These are phyloP conservation scores for Ceratocystiopsis sp. DNA, from an alignment of 2,329 filamentous ascomycete genomes.

Conservation along the genomic window DNA sequence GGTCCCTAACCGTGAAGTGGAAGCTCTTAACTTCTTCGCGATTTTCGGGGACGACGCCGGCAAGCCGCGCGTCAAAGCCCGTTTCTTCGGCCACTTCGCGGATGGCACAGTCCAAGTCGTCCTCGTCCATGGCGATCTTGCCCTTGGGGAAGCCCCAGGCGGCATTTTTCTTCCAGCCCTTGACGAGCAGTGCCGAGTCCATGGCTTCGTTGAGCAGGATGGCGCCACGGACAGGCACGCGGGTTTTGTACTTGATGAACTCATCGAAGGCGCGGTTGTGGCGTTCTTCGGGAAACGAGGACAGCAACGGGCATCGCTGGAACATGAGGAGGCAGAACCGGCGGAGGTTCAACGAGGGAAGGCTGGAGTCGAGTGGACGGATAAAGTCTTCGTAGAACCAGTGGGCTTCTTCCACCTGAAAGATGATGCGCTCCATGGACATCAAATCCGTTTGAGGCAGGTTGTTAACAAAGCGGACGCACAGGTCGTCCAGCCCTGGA, in stretches of 20 bases:
- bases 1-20: conserved; percentile 76
- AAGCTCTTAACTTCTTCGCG: conserved; percentile 65
- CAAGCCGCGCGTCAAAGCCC: conserved; percentile 62
- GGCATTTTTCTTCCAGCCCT: conserved; percentile 93
- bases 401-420: conserved; percentile 97
- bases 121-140: conserved; percentile 96
- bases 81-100: conserved; percentile 95
- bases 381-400: conserved; percentile 99
- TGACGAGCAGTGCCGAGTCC: conserved; percentile 85
- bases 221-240: conserved; percentile 83
- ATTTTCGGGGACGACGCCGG: conserved; percentile 53
- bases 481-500: conserved; percentile 87
- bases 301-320: conserved; percentile 79
- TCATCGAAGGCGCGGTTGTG: conserved; percentile 75
- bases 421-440: conserved; percentile 86
- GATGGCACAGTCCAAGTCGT: conserved; percentile 82
- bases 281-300: conserved; percentile 59
- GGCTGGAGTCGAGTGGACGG: conserved; percentile 65
- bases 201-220: conserved; percentile 88
- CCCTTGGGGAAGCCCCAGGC: conserved; percentile 95
- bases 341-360: conserved; percentile 73
- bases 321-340: conserved; percentile 84
- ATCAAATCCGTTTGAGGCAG: conserved; percentile 80
- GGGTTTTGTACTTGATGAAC: conserved; percentile 86
- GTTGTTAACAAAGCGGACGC: conserved; percentile 96